Percentiles rank a stretch among this genome's conserved stretches.
phyloP scores from a whole-genome alignment of 78 protist species.

The Diacronema lutheri region DNA sequence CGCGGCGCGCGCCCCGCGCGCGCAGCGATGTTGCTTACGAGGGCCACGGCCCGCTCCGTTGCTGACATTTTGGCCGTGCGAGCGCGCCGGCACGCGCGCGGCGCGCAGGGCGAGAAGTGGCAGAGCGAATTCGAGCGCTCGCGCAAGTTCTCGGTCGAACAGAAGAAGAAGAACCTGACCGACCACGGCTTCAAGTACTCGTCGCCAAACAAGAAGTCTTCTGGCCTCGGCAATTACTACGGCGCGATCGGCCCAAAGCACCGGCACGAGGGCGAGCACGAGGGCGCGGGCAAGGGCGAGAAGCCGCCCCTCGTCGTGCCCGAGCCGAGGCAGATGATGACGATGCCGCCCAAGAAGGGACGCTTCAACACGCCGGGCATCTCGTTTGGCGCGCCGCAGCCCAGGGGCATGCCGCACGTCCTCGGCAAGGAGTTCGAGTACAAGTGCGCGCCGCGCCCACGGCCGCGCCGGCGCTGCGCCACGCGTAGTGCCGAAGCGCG shows the following conservation, averaged over 20 bases:
- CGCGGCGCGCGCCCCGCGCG: too few species aligned
- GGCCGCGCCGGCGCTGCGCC: too few species aligned
- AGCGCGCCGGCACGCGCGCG: background rate
- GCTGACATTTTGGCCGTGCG: background rate
- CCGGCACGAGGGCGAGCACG: background rate
- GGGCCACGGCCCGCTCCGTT: too few species aligned
- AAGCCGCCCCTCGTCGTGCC: background rate
- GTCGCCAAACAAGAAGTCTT: background rate
- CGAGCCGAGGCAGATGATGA: background rate
- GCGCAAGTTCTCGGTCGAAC: background rate
- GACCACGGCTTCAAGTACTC: background rate
- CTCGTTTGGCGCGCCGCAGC: background rate
- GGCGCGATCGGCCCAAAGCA: background rate
- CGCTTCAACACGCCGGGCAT: background rate
- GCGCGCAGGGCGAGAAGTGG: background rate
- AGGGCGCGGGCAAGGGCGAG: background rate
- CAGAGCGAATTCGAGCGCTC: too few species aligned
- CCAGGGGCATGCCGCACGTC: background rate
- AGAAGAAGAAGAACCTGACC: background rate
- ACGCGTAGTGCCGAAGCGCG: too few species aligned
- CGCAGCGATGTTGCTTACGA: too few species aligned
- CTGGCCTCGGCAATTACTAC: background rate
- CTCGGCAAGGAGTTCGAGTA: background rate
- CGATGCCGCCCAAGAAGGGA: background rate
- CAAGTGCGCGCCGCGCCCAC: too few species aligned